phyloP scores from a whole-genome alignment of 2,329 filamentous ascomycete genomes.

The Diaporthe sp. region DNA sequence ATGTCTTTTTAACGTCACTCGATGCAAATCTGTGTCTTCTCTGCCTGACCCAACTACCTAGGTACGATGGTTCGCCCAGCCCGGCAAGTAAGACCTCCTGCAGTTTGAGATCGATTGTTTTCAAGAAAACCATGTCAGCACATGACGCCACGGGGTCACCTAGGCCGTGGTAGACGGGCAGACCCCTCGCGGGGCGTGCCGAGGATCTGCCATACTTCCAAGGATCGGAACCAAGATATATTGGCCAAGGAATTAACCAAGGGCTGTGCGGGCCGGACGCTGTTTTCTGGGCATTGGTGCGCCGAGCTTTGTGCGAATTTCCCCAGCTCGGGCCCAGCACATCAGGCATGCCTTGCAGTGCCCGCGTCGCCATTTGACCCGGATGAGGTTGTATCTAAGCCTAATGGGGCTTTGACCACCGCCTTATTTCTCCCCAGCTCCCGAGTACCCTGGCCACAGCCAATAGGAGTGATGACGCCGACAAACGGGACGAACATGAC shows the following conservation, averaged over 20 bases:
- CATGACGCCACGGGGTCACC: neutral
- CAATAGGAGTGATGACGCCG: neutral
- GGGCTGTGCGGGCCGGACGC: constrained; percentile 32
- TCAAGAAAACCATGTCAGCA: neutral
- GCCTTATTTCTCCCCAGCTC: neutral
- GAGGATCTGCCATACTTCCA: constrained; percentile 16
- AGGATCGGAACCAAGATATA: constrained; percentile 29
- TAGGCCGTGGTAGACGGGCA: neutral
- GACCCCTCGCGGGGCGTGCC: constrained; percentile 1
- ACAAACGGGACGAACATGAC: constrained; percentile 22
- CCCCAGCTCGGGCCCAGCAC: constrained; percentile 10
- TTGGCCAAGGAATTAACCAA: constrained; percentile 27
- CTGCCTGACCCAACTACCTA: neutral
- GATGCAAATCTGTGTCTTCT: neutral
- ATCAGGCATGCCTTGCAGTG: neutral
- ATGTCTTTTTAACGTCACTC: neutral
- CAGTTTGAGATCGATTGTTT: neutral
- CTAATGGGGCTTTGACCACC: constrained; percentile 39
- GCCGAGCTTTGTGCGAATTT: neutral
- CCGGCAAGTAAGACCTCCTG: neutral
- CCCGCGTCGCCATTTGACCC: constrained; percentile 1
- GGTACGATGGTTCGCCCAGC: neutral
- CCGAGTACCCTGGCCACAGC: neutral
- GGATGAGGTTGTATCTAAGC: constrained; percentile 31
- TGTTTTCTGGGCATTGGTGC: constrained; percentile 10